A percentile compares a stretch with the other conserved stretches of the same genome.
Conservation (phyloP, 1,284 basidiomycete species). For the Leccinum angustisporum region DNA sequence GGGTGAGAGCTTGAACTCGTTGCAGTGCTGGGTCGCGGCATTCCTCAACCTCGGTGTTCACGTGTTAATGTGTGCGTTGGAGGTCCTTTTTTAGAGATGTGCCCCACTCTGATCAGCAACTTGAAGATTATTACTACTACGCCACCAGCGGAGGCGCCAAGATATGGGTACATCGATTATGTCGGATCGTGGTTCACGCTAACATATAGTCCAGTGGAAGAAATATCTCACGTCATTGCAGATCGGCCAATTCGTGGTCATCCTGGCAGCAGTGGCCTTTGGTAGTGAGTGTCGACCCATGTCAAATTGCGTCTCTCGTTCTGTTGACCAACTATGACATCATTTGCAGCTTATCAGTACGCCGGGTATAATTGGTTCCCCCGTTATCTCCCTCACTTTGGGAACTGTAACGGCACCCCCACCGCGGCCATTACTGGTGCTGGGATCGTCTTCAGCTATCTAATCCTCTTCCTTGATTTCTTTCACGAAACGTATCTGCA, state of each 20-base stretch:
- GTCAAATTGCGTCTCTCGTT: background rate
- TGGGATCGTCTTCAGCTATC: conserved; percentile 16
- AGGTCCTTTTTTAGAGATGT: background rate
- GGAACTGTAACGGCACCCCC: conserved; percentile 15
- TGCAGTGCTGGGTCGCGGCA: conserved; percentile 91
- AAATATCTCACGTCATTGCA: conserved; percentile 92
- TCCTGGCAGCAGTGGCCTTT: conserved; percentile 44
- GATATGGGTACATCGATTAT: conserved; percentile 72
- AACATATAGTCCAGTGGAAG: conserved; percentile 69
- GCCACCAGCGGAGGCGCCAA: conserved; percentile 89
- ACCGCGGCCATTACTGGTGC: conserved; percentile 8
- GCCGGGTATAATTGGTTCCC: conserved; percentile 19
- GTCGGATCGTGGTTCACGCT: conserved; percentile 6
- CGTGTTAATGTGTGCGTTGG: conserved; percentile 88
- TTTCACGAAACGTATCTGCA: conserved; percentile 78
- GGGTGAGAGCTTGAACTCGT: conserved; percentile 5
- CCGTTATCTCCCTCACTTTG: conserved; percentile 12
- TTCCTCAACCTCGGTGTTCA: conserved; percentile 89
- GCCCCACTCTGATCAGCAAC: conserved; percentile 8
- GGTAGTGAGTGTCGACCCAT: conserved; percentile 4
- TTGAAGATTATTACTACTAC: conserved; percentile 90
- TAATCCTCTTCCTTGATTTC: conserved; percentile 57
- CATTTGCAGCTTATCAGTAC: conserved; percentile 13
- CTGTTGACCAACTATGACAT: background rate
- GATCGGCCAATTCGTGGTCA: conserved; percentile 90